phyloP scores from a whole-genome alignment of 2,329 filamentous ascomycete species.

The Epichloe typhina region DNA sequence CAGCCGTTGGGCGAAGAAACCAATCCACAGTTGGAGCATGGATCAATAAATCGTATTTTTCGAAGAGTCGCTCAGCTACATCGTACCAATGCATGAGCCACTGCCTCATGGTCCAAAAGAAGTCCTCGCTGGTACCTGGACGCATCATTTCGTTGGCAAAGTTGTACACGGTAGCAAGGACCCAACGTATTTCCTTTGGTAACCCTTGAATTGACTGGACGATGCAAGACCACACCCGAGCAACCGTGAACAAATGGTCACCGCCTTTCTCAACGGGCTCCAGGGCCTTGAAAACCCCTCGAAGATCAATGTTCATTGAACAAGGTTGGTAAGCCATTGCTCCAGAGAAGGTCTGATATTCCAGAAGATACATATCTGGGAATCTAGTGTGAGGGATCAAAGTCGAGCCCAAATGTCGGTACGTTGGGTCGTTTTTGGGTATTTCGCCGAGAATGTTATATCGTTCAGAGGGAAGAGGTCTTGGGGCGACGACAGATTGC shows the following conservation, averaged over 20 bases:
- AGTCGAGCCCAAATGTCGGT: slow-evolving; percentile 8
- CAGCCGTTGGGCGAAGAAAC: slow-evolving; percentile 10
- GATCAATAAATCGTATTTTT: slow-evolving; percentile 6
- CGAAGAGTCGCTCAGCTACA: slow-evolving; percentile 14
- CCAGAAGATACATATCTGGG: slow-evolving; percentile 12
- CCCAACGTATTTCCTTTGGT: slow-evolving; percentile 19
- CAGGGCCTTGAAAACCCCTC: slow-evolving; percentile 12
- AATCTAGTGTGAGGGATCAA: slow-evolving; percentile 13
- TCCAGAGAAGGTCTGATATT: slow-evolving; percentile 16
- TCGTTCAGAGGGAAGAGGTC: neutral
- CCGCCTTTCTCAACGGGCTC: slow-evolving; percentile 9
- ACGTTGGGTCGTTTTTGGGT: slow-evolving; percentile 13
- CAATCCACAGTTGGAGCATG: slow-evolving; percentile 14
- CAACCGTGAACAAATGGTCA: slow-evolving; percentile 15
- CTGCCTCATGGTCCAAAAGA: slow-evolving; percentile 12
- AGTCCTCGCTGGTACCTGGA: slow-evolving; percentile 6
- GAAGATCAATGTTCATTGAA: slow-evolving; percentile 8
- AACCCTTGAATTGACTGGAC: slow-evolving; percentile 12
- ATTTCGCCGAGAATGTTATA: slow-evolving; percentile 8
- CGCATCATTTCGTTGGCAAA: slow-evolving; percentile 17
- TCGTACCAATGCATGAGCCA: slow-evolving; percentile 19
- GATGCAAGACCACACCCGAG: slow-evolving; percentile 20
- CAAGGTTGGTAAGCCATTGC: slow-evolving; percentile 19
- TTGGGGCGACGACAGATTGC: neutral
- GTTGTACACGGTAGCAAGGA: slow-evolving; percentile 19